Evolutionary conservation across 306 rosid genomes (phyloP), one percentile per base, ranked within the genome.

Genomic region (Rosa persica): DNA sequence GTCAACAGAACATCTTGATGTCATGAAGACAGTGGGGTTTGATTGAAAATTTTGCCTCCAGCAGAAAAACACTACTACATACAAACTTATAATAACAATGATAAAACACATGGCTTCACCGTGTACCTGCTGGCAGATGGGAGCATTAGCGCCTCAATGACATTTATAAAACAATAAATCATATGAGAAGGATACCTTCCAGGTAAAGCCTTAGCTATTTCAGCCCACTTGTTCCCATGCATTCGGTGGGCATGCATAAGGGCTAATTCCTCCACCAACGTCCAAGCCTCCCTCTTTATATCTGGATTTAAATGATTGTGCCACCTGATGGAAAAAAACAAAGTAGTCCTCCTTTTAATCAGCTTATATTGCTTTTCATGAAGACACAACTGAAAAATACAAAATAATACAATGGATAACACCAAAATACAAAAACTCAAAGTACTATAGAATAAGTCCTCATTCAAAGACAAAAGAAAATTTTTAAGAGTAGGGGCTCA

Each of bases 141-240:
- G 13, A 66, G 25, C 42, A 38, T 71, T 65, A 79, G 58, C 79
- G 77, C 49, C 80, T 43, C 49, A 77, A 74, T 61, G 72, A 79
- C 77, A 74, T 44, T 67, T 16, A 36, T 27, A 82, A 72, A 11
- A 70, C 49, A 38, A 57, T 43, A 42, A 49, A 84, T 61, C 38
- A 76, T 77, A 81, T 60, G 57, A 80, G 71, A 81, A 85, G 69
- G 80, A 64, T 80, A 95, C 98, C 99, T 95, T 93, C 99, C 99
- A 27, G 91, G 91, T 67, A 95, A 85, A 69, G 88, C 94, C 91
- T 86, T 91, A 30, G 99, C 99, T 73, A 95, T 95, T 88, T 95
- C 97, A 72, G 99, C 99, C 99, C 99, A 95, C 86, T 90, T 93
- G 83, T 95, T 95, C 85, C 98, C 99, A 83, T 91, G 85, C 16